Evolutionary conservation across 495 filamentous ascomycete species (phyloP), one percentile per base, ranked within the genome.

Genomic region (Neurospora discreta): DNA sequence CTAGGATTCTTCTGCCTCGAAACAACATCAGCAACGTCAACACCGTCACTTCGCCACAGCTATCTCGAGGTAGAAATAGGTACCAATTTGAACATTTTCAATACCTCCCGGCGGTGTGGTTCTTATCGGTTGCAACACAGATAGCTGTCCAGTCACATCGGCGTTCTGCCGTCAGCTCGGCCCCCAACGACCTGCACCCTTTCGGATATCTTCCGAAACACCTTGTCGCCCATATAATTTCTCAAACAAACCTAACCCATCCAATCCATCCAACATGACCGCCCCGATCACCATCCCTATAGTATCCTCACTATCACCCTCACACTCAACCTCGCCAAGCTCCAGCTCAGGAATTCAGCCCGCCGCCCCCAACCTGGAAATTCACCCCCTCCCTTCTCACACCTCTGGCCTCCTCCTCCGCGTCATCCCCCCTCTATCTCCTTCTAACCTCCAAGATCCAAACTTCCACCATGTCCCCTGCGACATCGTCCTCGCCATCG

Each of bases 401-500:
- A 78, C 80, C 13, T 82, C 80, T 5, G 44, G 85, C 5, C 41
- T 85, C 8, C 73, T 85, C 80, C 82, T 0, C 84, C 82, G 16
- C 65, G 18, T 18, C 68, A 75, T 30, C 81, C 82, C n/a, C 43
- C 20, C 52, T 85, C 8, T 70, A 82, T 81, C 82, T 0, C 84
- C 82, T 8, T 58, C 18, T 13, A 69, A 74, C 30, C 79, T 82
- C 7, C 58, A 16, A 1, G 26, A 73, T 13, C 10, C 60, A 13
- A 26, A 42, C 15, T 40, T 78, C 20, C 41, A 69, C 40, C 81
- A 82, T 72, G 71, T 81, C 11, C 80, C 83, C 4, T 82, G 81
- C 77, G 84, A 86, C 69, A 79, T 86, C 26, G 83, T 85, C 0
- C 74, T 86, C 1, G 83, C 80, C 20, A 85, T 85, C 69, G 84